Percentiles rank a stretch among this genome's conserved stretches.
These are phyloP conservation scores for Geotrichum ghanense DNA, from an alignment of 805 yeast species.

Conservation along the genomic window DNA sequence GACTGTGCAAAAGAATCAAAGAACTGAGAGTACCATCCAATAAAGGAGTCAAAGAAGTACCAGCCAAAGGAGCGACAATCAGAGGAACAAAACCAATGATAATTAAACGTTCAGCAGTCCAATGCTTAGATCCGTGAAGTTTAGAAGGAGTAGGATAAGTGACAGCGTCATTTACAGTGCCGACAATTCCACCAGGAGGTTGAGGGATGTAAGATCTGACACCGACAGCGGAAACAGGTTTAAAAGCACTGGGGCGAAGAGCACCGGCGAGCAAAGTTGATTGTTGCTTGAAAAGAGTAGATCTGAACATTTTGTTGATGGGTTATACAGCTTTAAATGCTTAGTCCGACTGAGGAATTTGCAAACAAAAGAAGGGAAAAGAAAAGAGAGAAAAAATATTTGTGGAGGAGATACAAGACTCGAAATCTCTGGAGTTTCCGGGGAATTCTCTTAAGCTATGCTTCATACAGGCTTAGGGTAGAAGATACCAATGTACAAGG, in stretches of 20 bases:
- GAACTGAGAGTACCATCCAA: conserved; percentile 63
- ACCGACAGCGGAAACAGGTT: not conserved
- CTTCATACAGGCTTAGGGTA: not conserved
- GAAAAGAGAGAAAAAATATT: not conserved
- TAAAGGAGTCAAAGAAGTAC: conserved; percentile 60
- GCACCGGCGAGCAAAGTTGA: not conserved
- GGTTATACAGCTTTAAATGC: too few relatives aligned
- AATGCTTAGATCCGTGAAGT: conserved; percentile 78
- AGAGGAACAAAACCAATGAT: conserved; percentile 69
- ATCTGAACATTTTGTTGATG: not conserved
- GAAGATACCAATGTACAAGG: too few relatives aligned
- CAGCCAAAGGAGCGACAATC: conserved; percentile 59
- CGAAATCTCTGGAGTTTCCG: not conserved
- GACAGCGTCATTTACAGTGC: conserved; percentile 89
- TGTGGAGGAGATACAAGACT: not conserved
- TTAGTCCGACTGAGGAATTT: too few relatives aligned
- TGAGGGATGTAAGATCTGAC: conserved; percentile 37
- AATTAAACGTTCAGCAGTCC: conserved; percentile 78
- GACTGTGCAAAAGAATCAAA: conserved; percentile 62
- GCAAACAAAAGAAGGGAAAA: not conserved
- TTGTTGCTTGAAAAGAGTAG: not conserved
- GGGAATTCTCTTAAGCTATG: not conserved
- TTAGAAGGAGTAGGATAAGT: conserved; percentile 50
- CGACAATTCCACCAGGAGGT: conserved; percentile 83
- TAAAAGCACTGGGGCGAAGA: not conserved